A percentile compares a stretch with the other conserved stretches of the same genome.
These are phyloP conservation scores for Suhomyces tanzawaensis DNA, from an alignment of 805 yeast genomes.

Conservation along the genomic window DNA sequence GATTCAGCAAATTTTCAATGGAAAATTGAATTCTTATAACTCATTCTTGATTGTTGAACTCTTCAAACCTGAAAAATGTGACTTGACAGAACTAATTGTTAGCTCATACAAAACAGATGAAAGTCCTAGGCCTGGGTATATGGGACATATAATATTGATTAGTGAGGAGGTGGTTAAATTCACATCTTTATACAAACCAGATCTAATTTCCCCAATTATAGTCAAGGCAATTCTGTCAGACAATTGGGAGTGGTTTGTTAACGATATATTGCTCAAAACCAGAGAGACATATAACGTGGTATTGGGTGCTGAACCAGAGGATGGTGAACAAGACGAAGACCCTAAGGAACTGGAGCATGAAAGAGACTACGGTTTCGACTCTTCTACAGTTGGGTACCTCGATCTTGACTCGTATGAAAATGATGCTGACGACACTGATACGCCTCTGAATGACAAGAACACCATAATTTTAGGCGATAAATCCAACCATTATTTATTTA, in stretches of 20 bases:
- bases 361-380: constrained; percentile 25
- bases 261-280: constrained; percentile 47
- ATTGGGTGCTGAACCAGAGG: constrained; percentile 42
- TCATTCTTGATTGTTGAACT: constrained; percentile 43
- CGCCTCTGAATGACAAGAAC: constrained; percentile 14
- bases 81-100: constrained; percentile 35
- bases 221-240: constrained; percentile 31
- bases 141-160: constrained; percentile 94
- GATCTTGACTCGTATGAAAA: constrained; percentile 36
- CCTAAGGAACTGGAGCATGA: constrained; percentile 9
- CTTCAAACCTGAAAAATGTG: constrained; percentile 34
- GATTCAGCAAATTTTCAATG: constrained; percentile 91
- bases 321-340: constrained; percentile 12
- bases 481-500: constrained; percentile 32
- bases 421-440: constrained; percentile 15
- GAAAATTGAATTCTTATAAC: constrained; percentile 85
- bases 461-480: constrained; percentile 36
- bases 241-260: constrained; percentile 51
- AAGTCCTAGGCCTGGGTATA: constrained; percentile 80
- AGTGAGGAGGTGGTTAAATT: constrained; percentile 96
- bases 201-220: constrained; percentile 45
- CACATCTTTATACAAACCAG: constrained; percentile 58
- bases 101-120: constrained; percentile 42
- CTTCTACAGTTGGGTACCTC: constrained; percentile 38
- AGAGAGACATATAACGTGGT: constrained; percentile 58